Base-by-base conservation (phyloP, 2,329 filamentous ascomycete genomes). In the Helotiales sp. region DNA sequence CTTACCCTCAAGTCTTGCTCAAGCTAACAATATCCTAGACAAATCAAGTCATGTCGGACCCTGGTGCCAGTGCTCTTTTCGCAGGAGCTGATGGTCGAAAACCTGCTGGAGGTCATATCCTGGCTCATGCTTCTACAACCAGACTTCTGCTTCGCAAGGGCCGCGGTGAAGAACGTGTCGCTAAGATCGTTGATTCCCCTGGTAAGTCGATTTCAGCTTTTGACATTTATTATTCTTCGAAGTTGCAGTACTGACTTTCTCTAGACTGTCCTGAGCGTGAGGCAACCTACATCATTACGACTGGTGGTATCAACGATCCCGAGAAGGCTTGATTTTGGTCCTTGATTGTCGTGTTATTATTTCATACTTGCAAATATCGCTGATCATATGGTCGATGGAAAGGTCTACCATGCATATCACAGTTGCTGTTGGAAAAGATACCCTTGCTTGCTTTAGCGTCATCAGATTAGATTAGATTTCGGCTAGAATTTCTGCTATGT, bases 21-120 rank as follows among this genome's bases (percentile, higher is more conserved):
- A 5, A 61, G 8, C 26, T 59, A 43, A 64, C 49, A 59, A 22
- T 1, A 28, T 20, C 49, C 5, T 30, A 87, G 86, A 91, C 89
- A 62, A 91, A 91, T 71, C 89, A 91, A 79, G 89, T 91, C 40
- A 89, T 91, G 79, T 89, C 87, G 66, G 89, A 91, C 72, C 89
- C 89, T 15, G 89, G 89, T 68, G 89, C 89, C 11, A 90, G 84
- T 76, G 86, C 89, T 54, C 81, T 91, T 11, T 91, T 91, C 75
- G 86, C 88, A 60, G 85, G 88, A 70, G 88, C 87, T 64, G 89
- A 91, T 79, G 89, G 89, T 54, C 84, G 88, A 55, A 91, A 91
- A 76, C 87, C 88, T 58, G 85, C 88, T 58, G 87, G 87, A 68
- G 89, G 89, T 17, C 89, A 91, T 78, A 86, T 91, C 64, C 85